Evolutionary conservation across 345 rosid species (phyloP).

Genomic region (Salix caprea): DNA sequence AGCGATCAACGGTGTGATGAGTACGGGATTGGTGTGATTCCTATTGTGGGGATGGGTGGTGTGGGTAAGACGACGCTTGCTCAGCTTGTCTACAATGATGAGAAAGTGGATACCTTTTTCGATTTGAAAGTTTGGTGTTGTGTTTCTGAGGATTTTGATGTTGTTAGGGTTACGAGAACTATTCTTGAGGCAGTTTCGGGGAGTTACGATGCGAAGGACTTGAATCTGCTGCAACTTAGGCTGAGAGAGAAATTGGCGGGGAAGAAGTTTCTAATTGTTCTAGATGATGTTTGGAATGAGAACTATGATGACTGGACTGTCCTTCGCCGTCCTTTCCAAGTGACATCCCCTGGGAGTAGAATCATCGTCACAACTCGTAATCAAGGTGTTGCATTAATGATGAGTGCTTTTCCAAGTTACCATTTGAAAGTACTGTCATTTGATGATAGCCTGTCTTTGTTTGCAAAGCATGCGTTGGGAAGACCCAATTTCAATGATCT

Average conservation of each 20-base stretch:
- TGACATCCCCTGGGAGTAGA: neutral
- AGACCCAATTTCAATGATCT: neutral
- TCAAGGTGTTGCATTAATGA: neutral
- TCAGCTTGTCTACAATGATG: constrained; percentile 3
- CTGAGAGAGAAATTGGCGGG: neutral
- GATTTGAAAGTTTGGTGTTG: constrained; percentile 29
- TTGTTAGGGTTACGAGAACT: constrained; percentile 14
- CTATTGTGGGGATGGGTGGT: neutral
- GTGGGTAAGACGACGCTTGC: neutral
- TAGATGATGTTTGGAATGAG: constrained; percentile 10
- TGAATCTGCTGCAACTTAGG: neutral
- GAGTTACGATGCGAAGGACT: neutral
- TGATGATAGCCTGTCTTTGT: constrained; percentile 17
- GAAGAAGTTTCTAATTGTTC: neutral
- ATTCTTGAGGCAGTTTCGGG: constrained; percentile 2
- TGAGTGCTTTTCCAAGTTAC: neutral
- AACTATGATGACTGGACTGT: neutral
- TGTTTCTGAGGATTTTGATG: constrained; percentile 29
- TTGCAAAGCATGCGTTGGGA: constrained; percentile 8
- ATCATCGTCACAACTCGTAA: constrained; percentile 1
- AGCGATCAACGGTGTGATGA: neutral
- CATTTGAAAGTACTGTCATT: neutral
- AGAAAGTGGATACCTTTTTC: neutral
- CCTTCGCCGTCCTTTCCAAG: neutral
- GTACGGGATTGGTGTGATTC: neutral